Evolutionary conservation across 495 filamentous ascomycete genomes (phyloP), one percentile per base, ranked within the genome.

Genomic region (Terfezia claveryi): DNA sequence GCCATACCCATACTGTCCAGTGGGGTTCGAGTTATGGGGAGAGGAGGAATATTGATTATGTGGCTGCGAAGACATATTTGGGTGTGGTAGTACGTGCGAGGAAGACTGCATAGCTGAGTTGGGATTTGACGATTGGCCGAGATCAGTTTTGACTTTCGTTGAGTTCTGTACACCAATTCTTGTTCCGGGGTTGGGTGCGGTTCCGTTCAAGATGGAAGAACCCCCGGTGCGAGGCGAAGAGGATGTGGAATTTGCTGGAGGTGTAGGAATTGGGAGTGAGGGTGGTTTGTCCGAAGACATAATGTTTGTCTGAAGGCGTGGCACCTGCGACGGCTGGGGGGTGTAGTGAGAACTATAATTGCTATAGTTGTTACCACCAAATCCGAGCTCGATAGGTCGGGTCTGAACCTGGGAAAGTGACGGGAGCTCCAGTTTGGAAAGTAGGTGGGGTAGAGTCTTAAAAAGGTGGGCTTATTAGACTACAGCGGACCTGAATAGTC

Each of bases 341-440:
- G 74, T 70, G 64, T 77, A 79, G 70, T 83, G 77, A 68, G 74
- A 73, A 72, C 81, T 81, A 72, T 83, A 85, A 72, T 79, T 14
- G 87, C 68, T 80, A 71, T 55, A 59, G 63, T 63, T 32, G 23
- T 57, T 53, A 36, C 61, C 49, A 53, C 62, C 57, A 63, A 58
- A 57, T 55, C 93, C 84, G 69, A 76, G 75, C 72, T 79, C 76
- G 75, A 82, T 86, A 32, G 27, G 27, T 81, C 87, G 83, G 79
- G 81, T 79, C 69, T 86, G 83, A 76, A 85, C 78, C 76, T 87
- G 83, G 67, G 85, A 82, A 64, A 89, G 82, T 75, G 85, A 83
- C 70, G 88, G 85, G 72, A 91, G 82, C 87, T 93, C 88, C 88
- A 95, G 88, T 76, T 93, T 95, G 83, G 87, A 81, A 86, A 72